Evolutionary conservation across 1,139 yeast genomes (phyloP), one percentile per base, ranked within the genome.

Genomic region (Eremothecium coryli): DNA sequence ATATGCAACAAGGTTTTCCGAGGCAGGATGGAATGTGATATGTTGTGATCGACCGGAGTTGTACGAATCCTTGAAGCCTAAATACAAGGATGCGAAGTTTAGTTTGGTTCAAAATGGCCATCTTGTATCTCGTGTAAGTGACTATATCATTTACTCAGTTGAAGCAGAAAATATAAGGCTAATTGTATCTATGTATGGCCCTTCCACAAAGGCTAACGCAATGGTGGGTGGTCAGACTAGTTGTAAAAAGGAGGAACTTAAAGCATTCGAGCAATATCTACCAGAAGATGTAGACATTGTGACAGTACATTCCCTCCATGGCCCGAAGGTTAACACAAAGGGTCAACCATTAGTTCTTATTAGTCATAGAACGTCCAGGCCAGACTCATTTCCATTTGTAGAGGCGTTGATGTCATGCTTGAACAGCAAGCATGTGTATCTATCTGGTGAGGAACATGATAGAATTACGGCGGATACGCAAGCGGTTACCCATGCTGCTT

Each of bases 191-290:
- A 33, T 62, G 23, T 90, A 86, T 56, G 96, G 95, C 0, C 93
- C 95, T 0, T 70, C 95, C 0, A 79, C 95, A 3, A 90, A 86
- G 56, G 62, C 73, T 11, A 93, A 94, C 2, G 81, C 95, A 3
- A 73, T 86, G 33, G 95, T 90, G 8, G 98, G 98, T n/a, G 98
- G 98, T 4, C 98, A 90, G 58, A 88, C 98, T 0, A 82, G 95
- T 4, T 90, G 97, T 62, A 90, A 90, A 54, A 79, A 74, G 13
- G 94, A 94, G 0, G 98, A 90, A 54, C 80, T 90, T 28, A 66
- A 64, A 14, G 96, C 97, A 0, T 84, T 90, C 55, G 96, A 86
- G 49, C 63, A 65, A 36, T 62, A 70, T 46, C 57, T 85, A 26
- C 96, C 97, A 0, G 41, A 50, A 1, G 98, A 90, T 57, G 79